Conservation (phyloP, 345 rosid species). For the Rhizophora mangle region DNA sequence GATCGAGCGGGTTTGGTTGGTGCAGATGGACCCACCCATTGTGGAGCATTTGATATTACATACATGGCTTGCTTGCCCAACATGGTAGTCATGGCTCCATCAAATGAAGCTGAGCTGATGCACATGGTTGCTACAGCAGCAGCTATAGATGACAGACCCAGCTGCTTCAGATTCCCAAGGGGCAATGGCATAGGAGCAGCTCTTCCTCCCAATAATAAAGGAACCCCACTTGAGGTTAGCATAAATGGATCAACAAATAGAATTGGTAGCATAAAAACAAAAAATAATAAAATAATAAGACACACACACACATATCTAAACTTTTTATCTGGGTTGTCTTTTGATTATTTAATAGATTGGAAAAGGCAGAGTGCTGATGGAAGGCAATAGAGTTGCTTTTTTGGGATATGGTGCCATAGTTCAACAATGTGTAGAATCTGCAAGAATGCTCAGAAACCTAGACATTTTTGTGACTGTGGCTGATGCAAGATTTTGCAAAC, state of each 20-base stretch:
- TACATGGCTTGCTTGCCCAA: conserved; percentile 81
- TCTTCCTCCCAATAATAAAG: conserved; percentile 58
- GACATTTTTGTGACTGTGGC: conserved; percentile 61
- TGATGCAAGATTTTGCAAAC: conserved; percentile 93
- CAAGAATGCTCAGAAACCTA: conserved; percentile 37
- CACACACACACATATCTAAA: neutral
- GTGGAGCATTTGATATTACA: conserved; percentile 68
- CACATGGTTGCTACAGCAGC: conserved; percentile 83
- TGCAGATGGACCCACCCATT: conserved; percentile 78
- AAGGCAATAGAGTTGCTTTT: conserved; percentile 68
- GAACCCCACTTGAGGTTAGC: conserved; percentile 55
- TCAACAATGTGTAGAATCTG: conserved; percentile 65
- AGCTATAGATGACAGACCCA: conserved; percentile 70
- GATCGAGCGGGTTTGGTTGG: conserved; percentile 78
- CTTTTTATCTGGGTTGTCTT: neutral
- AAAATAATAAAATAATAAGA: neutral
- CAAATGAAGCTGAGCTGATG: conserved; percentile 73
- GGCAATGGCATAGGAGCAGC: conserved; percentile 60
- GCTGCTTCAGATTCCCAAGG: conserved; percentile 82
- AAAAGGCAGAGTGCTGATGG: conserved; percentile 69
- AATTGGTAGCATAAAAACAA: neutral
- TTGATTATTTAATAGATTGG: conserved; percentile 49
- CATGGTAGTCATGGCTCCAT: conserved; percentile 86
- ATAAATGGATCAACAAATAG: neutral
- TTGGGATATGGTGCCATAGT: conserved; percentile 80